phyloP scores from a whole-genome alignment of 192 early-diverging fungal genomes.

The Backusella psychrophila region DNA sequence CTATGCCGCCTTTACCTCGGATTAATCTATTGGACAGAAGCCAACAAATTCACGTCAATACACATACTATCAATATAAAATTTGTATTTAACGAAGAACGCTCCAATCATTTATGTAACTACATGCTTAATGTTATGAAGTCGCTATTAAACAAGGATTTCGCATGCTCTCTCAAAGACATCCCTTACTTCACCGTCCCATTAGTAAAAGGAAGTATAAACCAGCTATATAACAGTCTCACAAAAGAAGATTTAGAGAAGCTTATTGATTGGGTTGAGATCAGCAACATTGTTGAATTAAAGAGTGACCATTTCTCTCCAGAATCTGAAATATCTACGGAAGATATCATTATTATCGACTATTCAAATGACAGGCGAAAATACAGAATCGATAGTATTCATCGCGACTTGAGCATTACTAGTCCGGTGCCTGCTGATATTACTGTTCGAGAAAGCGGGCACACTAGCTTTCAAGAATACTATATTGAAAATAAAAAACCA shows the following conservation, averaged over 20 bases:
- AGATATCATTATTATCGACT: slow-evolving; percentile 37
- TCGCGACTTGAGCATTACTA: slow-evolving; percentile 20
- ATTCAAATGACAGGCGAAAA: slow-evolving; percentile 34
- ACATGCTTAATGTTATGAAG: slow-evolving; percentile 48
- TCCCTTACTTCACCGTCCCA: slow-evolving; percentile 59
- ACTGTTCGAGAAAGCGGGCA: slow-evolving; percentile 28
- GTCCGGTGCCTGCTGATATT: slow-evolving; percentile 13
- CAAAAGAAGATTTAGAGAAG: slow-evolving; percentile 30
- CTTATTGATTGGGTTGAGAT: slow-evolving; percentile 49
- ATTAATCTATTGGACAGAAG: slow-evolving; percentile 34
- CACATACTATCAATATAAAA: slow-evolving; percentile 6
- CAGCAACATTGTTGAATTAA: slow-evolving; percentile 7
- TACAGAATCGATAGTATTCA: slow-evolving; percentile 38
- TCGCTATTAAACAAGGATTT: slow-evolving; percentile 47
- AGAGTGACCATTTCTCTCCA: slow-evolving; percentile 10
- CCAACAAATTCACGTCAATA: slow-evolving; percentile 1
- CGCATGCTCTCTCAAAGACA: slow-evolving; percentile 44
- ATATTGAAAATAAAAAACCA: background rate
- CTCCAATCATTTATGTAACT: slow-evolving; percentile 42
- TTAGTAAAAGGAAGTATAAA: background rate
- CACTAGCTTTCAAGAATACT: slow-evolving; percentile 41
- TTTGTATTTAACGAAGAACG: slow-evolving; percentile 33
- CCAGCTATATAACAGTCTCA: slow-evolving; percentile 31
- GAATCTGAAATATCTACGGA: background rate
- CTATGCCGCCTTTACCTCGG: slow-evolving; percentile 29